Evolutionary conservation across 2,329 filamentous ascomycete species (phyloP), one percentile per base, ranked within the genome.

Genomic region (Neurospora sp.): DNA sequence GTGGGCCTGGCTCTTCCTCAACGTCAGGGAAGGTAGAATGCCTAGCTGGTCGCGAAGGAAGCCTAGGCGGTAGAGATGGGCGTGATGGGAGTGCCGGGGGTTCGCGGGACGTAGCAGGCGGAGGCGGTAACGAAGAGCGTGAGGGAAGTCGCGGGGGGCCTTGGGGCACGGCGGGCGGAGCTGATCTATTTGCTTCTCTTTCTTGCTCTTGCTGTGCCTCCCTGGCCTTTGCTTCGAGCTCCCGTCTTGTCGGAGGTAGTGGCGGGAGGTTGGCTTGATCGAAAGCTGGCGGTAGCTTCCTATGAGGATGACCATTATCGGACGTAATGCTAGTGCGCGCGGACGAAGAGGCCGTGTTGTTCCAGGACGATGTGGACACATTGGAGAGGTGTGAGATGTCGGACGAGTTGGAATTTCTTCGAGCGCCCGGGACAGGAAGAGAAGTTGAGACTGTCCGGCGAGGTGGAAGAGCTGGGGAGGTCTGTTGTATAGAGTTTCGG

Each of bases 341-440:
- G 28, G 80, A 80, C 1, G 86, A 86, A 8, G 82, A 84, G 37
- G 78, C 75, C 2, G 80, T 79, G 6, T 79, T 80, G 40, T 81
- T 82, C 57, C 86, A 73, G 0, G 87, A 88, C 28, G 85, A 76
- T 1, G 81, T 83, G 4, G 88, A 89, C 17, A 86, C 75, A 11
- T 81, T 82, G 6, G 87, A 89, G 46, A 83, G 79, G 70, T 85
- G 80, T 2, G 87, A 89, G 12, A 83, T 74, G 38, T 87, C 86
- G 2, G 88, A 90, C 0, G 87, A 85, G 57, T 84, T 84, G 19
- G 88, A 90, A 67, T 82, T 85, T 69, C 85, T 83, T 33, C 87
- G 82, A 5, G 78, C 78, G 28, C 77, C 77, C 40, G 84, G 76
- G n/a, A 68, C 17, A 69, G 57, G 37, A 71, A 46, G 66, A 19